Conservation (phyloP, 176 grass and related monocot species). For the Canna indica region DNA sequence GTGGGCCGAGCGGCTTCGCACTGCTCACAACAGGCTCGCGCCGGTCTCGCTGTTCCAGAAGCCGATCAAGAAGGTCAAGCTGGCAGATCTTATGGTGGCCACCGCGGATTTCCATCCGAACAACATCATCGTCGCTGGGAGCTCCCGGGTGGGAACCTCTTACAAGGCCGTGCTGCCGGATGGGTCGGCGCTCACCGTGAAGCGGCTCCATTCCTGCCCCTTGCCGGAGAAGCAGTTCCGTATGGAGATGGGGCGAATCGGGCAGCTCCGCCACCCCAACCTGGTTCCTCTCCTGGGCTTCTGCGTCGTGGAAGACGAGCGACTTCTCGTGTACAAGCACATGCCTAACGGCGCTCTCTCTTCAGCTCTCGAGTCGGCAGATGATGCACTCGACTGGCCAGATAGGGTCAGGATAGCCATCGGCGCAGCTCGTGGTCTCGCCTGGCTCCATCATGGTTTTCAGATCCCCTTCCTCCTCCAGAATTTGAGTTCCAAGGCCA, state of each 20-base stretch:
- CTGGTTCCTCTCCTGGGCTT: conserved; percentile 90
- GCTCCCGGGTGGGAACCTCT: conserved; percentile 9
- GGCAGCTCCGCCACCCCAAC: conserved; percentile 80
- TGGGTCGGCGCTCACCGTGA: conserved; percentile 13
- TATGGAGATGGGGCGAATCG: conserved; percentile 64
- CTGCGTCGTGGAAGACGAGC: conserved; percentile 91
- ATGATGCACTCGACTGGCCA: conserved; percentile 53
- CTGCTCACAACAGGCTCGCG: conserved; percentile 14
- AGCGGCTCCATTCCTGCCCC: not conserved
- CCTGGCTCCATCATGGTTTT: conserved; percentile 96
- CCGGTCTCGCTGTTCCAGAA: conserved; percentile 18
- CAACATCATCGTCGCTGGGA: conserved; percentile 9
- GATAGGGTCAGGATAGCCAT: conserved; percentile 61
- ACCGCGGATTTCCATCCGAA: conserved; percentile 12
- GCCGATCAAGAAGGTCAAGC: conserved; percentile 18
- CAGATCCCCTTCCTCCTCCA: conserved; percentile 69
- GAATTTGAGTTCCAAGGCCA: conserved; percentile 68
- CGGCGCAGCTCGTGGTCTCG: conserved; percentile 61
- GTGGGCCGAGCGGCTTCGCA: conserved; percentile 17
- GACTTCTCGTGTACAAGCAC: conserved; percentile 88
- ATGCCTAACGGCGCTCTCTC: conserved; percentile 73
- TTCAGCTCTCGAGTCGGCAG: conserved; percentile 37
- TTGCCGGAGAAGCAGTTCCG: conserved; percentile 36
- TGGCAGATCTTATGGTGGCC: conserved; percentile 15
- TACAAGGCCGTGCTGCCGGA: conserved; percentile 14